These are phyloP conservation scores for Capsicum chinense DNA, from an alignment of 257 asterid genomes.

Conservation along the genomic window DNA sequence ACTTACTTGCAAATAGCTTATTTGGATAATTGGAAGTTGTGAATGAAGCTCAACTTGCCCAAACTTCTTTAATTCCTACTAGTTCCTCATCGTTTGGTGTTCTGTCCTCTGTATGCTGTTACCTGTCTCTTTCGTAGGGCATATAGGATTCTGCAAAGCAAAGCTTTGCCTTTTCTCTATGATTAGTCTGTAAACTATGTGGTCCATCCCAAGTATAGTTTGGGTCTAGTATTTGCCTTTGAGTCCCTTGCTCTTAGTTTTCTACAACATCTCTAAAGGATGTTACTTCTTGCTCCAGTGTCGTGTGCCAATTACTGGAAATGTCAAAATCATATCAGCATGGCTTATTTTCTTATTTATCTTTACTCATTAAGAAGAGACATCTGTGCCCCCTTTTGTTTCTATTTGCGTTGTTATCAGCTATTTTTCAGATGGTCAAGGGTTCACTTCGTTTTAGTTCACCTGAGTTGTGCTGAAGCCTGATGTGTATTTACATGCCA, in stretches of 20 bases:
- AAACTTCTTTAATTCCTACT: background rate
- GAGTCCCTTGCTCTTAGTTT: background rate
- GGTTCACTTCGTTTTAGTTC: background rate
- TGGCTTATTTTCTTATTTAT: background rate
- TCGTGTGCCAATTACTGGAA: background rate
- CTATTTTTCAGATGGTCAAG: background rate
- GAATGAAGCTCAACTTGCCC: background rate
- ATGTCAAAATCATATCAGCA: background rate
- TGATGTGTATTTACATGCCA: slow-evolving; percentile 9
- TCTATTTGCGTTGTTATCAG: background rate
- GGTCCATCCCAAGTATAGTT: background rate
- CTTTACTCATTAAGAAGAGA: background rate
- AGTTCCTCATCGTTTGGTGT: background rate
- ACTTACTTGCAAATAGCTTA: background rate
- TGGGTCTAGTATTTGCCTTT: background rate
- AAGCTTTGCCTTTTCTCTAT: background rate
- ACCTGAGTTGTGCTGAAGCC: slow-evolving; percentile 21
- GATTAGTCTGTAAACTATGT: background rate
- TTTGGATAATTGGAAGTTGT: background rate
- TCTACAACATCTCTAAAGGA: background rate
- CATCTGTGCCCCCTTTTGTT: background rate
- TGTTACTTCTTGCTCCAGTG: background rate
- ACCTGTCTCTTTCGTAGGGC: background rate
- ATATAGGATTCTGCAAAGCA: background rate
- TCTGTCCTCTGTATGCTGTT: slow-evolving; percentile 1